Evolutionary conservation across 1,284 basidiomycete genomes (phyloP).

Genomic region (Pulchroboletus neoregius): DNA sequence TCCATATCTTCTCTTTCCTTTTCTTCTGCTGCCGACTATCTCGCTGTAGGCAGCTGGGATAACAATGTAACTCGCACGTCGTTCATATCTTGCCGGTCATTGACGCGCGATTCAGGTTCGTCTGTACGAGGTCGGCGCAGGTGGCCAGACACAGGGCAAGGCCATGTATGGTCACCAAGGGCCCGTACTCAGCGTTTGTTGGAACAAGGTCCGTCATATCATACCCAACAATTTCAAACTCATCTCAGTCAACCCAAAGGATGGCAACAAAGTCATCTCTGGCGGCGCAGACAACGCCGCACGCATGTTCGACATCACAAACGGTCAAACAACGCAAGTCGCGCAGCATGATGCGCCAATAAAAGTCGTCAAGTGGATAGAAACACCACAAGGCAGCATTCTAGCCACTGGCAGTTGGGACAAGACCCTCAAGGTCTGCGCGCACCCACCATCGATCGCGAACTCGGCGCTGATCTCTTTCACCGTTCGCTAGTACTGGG

Average conservation of each 20-base stretch:
- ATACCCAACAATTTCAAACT: neutral
- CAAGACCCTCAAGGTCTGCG: constrained; percentile 72
- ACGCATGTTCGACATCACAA: constrained; percentile 73
- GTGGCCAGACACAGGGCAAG: constrained; percentile 62
- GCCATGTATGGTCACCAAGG: constrained; percentile 78
- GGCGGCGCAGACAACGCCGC: constrained; percentile 79
- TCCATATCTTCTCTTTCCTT: constrained; percentile 56
- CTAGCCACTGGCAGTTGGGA: constrained; percentile 89
- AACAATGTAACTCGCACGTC: constrained; percentile 42
- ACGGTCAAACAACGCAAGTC: constrained; percentile 64
- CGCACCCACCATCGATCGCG: neutral
- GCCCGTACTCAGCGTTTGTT: constrained; percentile 75
- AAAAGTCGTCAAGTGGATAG: constrained; percentile 69
- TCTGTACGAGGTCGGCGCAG: constrained; percentile 52
- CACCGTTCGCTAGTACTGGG: constrained; percentile 73
- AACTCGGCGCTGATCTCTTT: neutral
- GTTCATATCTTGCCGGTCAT: neutral
- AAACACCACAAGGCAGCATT: constrained; percentile 60
- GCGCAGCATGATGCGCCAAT: constrained; percentile 81
- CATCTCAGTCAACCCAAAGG: constrained; percentile 37
- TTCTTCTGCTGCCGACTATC: constrained; percentile 46
- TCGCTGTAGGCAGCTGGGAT: constrained; percentile 62
- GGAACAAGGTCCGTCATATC: constrained; percentile 56
- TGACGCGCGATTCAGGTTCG: constrained; percentile 41
- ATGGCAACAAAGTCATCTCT: constrained; percentile 75